These are phyloP conservation scores for Candida silvatica DNA, from an alignment of 805 yeast species.

Conservation along the genomic window DNA sequence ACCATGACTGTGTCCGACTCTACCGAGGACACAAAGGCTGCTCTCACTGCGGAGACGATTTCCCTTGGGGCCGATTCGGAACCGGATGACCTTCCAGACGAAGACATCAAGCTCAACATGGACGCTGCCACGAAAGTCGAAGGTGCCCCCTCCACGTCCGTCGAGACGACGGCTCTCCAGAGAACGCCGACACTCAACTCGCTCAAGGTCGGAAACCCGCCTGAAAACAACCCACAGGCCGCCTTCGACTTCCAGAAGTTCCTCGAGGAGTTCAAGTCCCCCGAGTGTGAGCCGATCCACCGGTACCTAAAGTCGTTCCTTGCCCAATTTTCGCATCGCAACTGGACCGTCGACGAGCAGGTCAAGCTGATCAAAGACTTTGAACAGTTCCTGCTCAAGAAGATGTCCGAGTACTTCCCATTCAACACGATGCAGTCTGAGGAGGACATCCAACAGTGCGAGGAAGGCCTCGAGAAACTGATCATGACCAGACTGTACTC, in stretches of 20 bases:
- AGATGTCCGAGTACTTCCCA: conserved; percentile 58
- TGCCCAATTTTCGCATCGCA: conserved; percentile 58
- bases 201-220: conserved; percentile 21
- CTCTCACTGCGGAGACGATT: not conserved
- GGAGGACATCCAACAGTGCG: conserved; percentile 57
- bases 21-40: not conserved
- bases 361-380: conserved; percentile 71
- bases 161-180: not conserved
- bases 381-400: conserved; percentile 57
- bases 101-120: no score
- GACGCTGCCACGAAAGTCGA: no score
- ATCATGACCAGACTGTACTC: conserved; percentile 80
- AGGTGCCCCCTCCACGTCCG: not conserved
- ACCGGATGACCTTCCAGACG: not conserved
- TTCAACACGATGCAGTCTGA: conserved; percentile 52
- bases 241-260: conserved; percentile 82
- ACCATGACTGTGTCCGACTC: not conserved
- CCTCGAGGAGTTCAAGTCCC: conserved; percentile 58
- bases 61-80: conserved; percentile 1
- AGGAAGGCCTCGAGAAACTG: conserved; percentile 89
- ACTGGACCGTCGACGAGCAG: conserved; percentile 74
- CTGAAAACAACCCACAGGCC: conserved; percentile 16
- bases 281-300: conserved; percentile 81
- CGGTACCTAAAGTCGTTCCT: conserved; percentile 80
- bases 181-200: not conserved